These are phyloP conservation scores for Aethionema arabicum DNA, from an alignment of 345 rosid species.

Conservation along the genomic window DNA sequence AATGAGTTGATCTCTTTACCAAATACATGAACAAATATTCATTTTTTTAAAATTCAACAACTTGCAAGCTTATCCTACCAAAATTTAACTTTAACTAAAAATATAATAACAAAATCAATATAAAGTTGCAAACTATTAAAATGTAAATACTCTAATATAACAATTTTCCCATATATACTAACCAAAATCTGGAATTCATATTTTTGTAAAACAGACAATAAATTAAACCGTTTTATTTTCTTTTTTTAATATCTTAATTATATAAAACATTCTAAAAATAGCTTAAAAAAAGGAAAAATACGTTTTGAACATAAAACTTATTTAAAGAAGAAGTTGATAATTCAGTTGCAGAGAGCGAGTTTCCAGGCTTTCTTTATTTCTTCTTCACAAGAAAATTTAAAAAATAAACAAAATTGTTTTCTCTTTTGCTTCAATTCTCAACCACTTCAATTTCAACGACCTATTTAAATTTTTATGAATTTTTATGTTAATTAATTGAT, in stretches of 20 bases:
- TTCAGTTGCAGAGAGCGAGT: slow-evolving; percentile 26
- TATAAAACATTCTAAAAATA: slow-evolving; percentile 19
- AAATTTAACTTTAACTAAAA: too few species aligned
- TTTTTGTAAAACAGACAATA: background rate
- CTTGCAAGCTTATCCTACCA: too few species aligned
- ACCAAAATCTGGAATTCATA: background rate
- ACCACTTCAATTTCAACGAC: slow-evolving; percentile 35
- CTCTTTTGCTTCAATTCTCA: slow-evolving; percentile 38
- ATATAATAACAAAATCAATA: too few species aligned
- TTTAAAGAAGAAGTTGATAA: background rate
- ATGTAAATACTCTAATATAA: too few species aligned
- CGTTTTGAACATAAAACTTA: background rate
- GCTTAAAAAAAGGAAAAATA: background rate
- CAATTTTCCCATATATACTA: background rate
- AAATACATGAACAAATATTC: too few species aligned
- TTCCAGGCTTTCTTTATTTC: slow-evolving; percentile 25
- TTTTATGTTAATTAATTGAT: too few species aligned
- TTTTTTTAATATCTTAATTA: background rate
- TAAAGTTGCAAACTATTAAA: too few species aligned
- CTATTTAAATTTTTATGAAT: background rate
- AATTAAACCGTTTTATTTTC: background rate
- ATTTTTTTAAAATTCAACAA: too few species aligned
- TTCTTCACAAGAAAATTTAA: slow-evolving; percentile 7
- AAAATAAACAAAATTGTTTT: background rate
- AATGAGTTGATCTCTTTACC: too few species aligned